These are phyloP conservation scores for Haberlea rhodopensis DNA, from an alignment of 257 asterid genomes.

Conservation along the genomic window DNA sequence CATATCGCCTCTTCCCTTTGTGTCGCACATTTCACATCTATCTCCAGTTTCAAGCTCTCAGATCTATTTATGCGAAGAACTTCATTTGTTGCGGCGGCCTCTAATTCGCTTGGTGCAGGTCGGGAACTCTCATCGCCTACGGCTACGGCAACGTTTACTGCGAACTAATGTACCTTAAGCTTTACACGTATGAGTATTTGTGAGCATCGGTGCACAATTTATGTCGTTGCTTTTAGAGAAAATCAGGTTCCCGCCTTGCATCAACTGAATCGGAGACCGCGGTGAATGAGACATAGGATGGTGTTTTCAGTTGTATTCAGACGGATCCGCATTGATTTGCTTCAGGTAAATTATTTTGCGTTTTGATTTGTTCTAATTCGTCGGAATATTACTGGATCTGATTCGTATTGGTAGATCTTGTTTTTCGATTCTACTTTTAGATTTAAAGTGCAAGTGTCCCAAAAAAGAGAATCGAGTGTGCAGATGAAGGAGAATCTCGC, in stretches of 20 bases:
- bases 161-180: not conserved
- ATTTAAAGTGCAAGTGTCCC: not conserved
- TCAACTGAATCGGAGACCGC: conserved; percentile 47
- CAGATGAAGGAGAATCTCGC: not conserved
- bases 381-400: not conserved
- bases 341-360: not conserved
- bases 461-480: not conserved
- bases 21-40: conserved; percentile 9
- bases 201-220: not conserved
- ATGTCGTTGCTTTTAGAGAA: conserved; percentile 23
- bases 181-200: not conserved
- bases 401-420: not conserved
- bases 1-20: conserved; percentile 21
- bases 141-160: conserved; percentile 16
- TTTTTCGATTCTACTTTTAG: not conserved
- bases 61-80: conserved; percentile 12
- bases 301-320: not conserved
- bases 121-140: conserved; percentile 49
- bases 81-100: conserved; percentile 45
- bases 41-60: not conserved
- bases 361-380: not conserved
- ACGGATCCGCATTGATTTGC: conserved; percentile 24
- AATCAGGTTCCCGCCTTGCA: conserved; percentile 46
- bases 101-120: conserved; percentile 83
- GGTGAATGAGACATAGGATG: conserved; percentile 12